Base-by-base conservation (phyloP, 1,139 yeast species). In the Pichia kudriavzevii region DNA sequence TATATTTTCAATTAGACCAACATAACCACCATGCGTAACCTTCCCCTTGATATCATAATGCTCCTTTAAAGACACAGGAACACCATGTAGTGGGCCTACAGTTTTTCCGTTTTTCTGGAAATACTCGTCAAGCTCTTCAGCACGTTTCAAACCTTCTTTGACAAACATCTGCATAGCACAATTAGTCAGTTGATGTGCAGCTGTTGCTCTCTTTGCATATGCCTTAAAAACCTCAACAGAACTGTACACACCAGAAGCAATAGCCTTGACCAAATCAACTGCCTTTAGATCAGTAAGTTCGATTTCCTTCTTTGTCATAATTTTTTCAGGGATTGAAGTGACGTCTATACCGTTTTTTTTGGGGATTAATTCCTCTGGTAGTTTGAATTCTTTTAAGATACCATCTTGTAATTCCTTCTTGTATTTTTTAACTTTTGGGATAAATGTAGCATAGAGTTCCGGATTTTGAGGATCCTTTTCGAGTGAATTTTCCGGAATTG, bases 1-100 rank as follows among this genome's bases (percentile, higher is more conserved):
- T 22, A 74, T 54, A 42, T 68, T 62, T 30, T 66, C 72, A 28
- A 77, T 53, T 44, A 59, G 52, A 31, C 51, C 61, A 6, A 67
- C 64, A 41, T 59, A 68, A 4, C 76, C 70, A 21, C 70, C 79
- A 49, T 72, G 76, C 4, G 81, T 69, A 43, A 67, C 59, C 43
- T 60, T 69, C 15, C 72, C 78, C 41, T 63, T 63, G 49, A 61
- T 73, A 42, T 66, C 63, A 60, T 74, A 68, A 44, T 79, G 85
- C 50, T 80, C 91, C 49, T 80, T 80, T 27, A 69, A 49, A 12
- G 72, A 65, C 12, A 72, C 55, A 4, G 77, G 77, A 10, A 72
- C 49, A 3, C 78, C 78, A 48, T 72, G 77, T 22, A 72, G 49
- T 5, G 69, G 66, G 3, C 76, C 75, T 9, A 60, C 48, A 0